Evolutionary conservation across 2,329 filamentous ascomycete genomes (phyloP).

Genomic region (Stachybotrys chartarum): DNA sequence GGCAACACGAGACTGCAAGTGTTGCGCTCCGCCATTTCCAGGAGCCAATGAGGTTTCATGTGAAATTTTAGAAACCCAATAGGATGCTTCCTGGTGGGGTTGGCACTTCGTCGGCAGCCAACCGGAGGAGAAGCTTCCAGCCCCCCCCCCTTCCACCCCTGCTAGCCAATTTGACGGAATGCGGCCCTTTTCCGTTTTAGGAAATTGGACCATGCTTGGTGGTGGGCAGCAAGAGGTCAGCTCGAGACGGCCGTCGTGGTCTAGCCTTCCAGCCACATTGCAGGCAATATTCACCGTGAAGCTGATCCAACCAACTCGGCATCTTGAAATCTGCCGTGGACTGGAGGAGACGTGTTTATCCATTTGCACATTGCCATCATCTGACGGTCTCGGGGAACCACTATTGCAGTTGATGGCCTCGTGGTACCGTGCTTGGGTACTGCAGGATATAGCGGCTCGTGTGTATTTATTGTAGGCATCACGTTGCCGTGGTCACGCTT

Average conservation of each 20-base stretch:
- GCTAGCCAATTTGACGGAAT: background rate
- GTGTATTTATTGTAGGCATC: background rate
- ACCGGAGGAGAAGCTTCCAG: background rate
- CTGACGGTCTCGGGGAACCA: too few species aligned
- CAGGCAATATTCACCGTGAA: too few species aligned
- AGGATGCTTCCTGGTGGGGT: background rate
- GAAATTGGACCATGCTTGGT: background rate
- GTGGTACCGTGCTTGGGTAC: too few species aligned
- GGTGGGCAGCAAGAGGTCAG: background rate
- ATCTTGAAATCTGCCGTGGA: too few species aligned
- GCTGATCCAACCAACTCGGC: too few species aligned
- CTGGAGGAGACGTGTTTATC: too few species aligned
- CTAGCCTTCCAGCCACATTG: background rate
- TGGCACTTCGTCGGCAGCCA: background rate
- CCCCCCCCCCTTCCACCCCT: background rate
- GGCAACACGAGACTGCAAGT: constrained; percentile 13
- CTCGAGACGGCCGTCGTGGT: background rate
- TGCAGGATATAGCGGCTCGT: too few species aligned
- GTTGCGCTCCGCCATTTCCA: constrained; percentile 12
- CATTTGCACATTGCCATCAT: too few species aligned
- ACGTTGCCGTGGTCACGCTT: background rate
- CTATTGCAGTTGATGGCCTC: too few species aligned
- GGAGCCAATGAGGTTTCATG: constrained; percentile 9
- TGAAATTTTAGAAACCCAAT: constrained; percentile 4
- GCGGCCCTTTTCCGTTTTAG: background rate